Evolutionary conservation across 2,329 filamentous ascomycete genomes (phyloP), one percentile per base, ranked within the genome.

Genomic region (Harringtonia aguacate): DNA sequence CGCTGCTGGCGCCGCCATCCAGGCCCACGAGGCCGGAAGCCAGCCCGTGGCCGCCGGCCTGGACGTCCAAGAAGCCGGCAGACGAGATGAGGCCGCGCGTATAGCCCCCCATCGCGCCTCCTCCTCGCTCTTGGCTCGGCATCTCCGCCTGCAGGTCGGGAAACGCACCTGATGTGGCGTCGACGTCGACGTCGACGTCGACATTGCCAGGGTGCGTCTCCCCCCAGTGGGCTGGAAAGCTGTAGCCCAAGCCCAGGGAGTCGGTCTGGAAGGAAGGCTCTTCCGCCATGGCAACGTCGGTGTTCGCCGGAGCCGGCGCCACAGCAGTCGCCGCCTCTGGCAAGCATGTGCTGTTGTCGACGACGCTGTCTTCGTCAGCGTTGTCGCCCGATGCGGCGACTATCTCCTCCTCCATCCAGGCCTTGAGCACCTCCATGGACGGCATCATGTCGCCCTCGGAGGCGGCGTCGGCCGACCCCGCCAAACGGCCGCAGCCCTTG

Each of bases 381-480:
- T 27, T 27, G 20, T 62, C 64, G 33, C 62, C 59, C 46, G 58
- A 55, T 47, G 70, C 71, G 31, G 59, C 61, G 36, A 75, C 64
- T 56, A 77, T 70, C 17, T 66, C 61, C 64, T 77, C 70, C 17
- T 66, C 61, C 64, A 81, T 75, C 77, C 76, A 81, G 43, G 65
- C 62, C 62, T 77, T 77, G 49, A 79, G 61, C 47, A 75, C 70
- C 21, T 56, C 53, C 75, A 80, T 78, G 7, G 68, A 55, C 7
- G 75, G 74, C 68, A 69, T 73, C 51, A 73, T 65, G 21, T n/a
- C 69, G 71, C 73, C 73, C 14, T 72, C 67, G 57, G 62, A 61
- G 24, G 55, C 46, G 20, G 39, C 49, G 13, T 30, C 39, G 28
- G 5, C 49, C 48, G 43, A 15, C 4, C 41, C 36, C 14, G 46